phyloP scores from a whole-genome alignment of 2,329 filamentous ascomycete genomes.

The Phaeosphaeriaceae sp. region DNA sequence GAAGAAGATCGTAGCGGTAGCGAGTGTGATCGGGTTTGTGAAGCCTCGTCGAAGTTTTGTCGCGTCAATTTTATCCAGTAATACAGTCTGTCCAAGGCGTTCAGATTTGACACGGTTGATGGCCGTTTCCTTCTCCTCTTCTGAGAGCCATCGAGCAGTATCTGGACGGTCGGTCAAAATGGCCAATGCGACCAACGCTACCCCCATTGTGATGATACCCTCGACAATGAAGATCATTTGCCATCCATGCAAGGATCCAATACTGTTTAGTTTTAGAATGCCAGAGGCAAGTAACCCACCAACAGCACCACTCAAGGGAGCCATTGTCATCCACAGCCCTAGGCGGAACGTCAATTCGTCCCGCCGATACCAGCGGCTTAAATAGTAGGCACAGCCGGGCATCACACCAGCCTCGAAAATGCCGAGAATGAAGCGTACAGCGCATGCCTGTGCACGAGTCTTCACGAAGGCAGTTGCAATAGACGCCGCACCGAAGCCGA shows the following conservation, averaged over 20 bases:
- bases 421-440: constrained; percentile 69
- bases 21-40: constrained; percentile 66
- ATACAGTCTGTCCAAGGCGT: constrained; percentile 64
- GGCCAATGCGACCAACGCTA: constrained; percentile 65
- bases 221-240: constrained; percentile 74
- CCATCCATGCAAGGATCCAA: constrained; percentile 65
- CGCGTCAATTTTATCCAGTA: constrained; percentile 68
- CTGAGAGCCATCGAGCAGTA: constrained; percentile 69
- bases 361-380: constrained; percentile 74
- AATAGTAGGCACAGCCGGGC: constrained; percentile 75
- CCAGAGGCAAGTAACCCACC: constrained; percentile 68
- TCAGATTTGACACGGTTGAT: constrained; percentile 71
- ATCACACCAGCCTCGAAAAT: constrained; percentile 75
- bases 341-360: constrained; percentile 71
- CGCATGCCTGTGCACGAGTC: constrained; percentile 60
- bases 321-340: constrained; percentile 71
- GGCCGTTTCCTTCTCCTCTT: constrained; percentile 69
- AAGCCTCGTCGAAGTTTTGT: constrained; percentile 67
- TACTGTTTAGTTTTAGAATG: constrained; percentile 66
- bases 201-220: constrained; percentile 66
- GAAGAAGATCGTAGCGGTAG: constrained; percentile 64
- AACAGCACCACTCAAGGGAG: constrained; percentile 72
- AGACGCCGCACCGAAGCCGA: constrained; percentile 68
- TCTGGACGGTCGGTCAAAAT: constrained; percentile 72
- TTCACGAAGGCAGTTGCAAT: constrained; percentile 69